phyloP scores from a whole-genome alignment of 83 land plant genomes.

The Diphasiastrum complanatum region DNA sequence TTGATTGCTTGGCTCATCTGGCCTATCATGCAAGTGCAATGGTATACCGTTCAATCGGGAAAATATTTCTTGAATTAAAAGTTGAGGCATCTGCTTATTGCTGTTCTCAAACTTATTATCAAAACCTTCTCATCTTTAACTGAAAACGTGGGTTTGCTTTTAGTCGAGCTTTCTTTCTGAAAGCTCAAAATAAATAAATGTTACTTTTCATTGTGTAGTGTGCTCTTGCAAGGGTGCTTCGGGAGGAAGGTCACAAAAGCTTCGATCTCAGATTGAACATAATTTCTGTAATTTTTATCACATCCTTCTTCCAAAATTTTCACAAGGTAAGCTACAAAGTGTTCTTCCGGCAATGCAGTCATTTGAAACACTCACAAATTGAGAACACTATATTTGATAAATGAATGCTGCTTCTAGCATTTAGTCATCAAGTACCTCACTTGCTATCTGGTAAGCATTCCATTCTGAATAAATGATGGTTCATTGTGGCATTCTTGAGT shows the following conservation, averaged over 20 bases:
- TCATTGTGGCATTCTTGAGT: too few species aligned
- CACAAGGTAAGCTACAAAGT: too few species aligned
- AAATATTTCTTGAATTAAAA: neutral
- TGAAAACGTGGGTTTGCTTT: neutral
- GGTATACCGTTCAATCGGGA: neutral
- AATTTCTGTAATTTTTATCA: constrained; percentile 22
- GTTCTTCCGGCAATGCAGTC: too few species aligned
- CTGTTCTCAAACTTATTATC: neutral
- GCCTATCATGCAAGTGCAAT: constrained; percentile 9
- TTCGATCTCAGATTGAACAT: constrained; percentile 21
- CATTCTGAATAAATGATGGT: too few species aligned
- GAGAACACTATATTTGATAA: too few species aligned
- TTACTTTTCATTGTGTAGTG: constrained; percentile 5
- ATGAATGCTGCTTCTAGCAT: too few species aligned
- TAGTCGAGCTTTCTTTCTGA: neutral
- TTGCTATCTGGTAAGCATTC: too few species aligned
- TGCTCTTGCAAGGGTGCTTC: constrained; percentile 24
- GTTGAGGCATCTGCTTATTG: neutral
- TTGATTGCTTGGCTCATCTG: constrained; percentile 12
- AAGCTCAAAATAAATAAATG: neutral
- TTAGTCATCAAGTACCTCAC: too few species aligned
- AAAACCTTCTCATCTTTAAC: neutral
- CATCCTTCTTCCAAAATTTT: constrained; percentile 22
- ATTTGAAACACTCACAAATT: too few species aligned
- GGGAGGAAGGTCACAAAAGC: constrained; percentile 30